Conservation (phyloP, 805 yeast genomes). For the Zygoascus biomembranicola region DNA sequence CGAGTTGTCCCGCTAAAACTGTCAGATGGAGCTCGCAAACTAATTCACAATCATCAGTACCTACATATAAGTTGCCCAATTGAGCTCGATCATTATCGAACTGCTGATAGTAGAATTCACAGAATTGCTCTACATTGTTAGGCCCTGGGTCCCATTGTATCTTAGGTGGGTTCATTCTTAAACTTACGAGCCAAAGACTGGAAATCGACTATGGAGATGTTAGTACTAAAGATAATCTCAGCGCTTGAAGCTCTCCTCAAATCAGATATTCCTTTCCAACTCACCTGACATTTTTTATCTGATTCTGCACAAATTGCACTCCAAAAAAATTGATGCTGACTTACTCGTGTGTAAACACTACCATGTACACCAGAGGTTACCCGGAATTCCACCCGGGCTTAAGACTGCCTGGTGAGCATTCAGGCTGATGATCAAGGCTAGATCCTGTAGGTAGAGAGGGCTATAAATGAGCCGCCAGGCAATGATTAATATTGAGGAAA, state of each 20-base stretch:
- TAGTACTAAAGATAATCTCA: neutral
- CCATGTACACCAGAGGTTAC: neutral
- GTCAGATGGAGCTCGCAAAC: neutral
- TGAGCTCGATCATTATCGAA: constrained; percentile 89
- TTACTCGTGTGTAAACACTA: neutral
- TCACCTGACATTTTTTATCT: constrained; percentile 2
- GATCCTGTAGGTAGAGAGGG: too few species aligned
- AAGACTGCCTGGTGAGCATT: too few species aligned
- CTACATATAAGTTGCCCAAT: constrained; percentile 79
- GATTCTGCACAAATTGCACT: neutral
- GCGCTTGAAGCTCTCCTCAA: neutral
- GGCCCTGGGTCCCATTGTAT: neutral
- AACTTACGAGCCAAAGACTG: constrained; percentile 19
- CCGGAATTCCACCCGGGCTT: neutral
- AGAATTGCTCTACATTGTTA: constrained; percentile 57
- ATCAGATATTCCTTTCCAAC: neutral
- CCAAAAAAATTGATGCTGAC: neutral
- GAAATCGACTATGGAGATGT: constrained; percentile 14
- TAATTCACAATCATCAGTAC: neutral
- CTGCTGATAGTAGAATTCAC: constrained; percentile 90
- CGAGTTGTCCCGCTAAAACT: constrained; percentile 72
- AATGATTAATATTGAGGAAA: too few species aligned
- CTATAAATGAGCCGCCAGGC: too few species aligned
- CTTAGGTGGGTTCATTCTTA: neutral
- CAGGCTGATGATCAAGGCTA: too few species aligned